Conservation (phyloP, 768 basidiomycete genomes). For the Pisolithus orientalis region DNA sequence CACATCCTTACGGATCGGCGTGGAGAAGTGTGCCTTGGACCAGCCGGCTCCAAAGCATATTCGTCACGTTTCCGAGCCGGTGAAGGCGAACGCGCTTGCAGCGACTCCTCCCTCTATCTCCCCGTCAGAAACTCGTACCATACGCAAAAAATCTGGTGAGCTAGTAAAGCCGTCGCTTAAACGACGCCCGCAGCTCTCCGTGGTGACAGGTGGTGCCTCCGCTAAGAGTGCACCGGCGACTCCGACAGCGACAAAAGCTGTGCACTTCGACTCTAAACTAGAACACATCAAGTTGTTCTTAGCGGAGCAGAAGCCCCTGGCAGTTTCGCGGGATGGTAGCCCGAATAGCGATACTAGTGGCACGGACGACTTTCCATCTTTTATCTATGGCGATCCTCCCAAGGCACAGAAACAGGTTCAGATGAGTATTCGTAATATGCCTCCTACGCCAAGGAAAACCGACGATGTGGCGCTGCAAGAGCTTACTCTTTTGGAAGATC, state of each 20-base stretch:
- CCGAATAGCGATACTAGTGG: slow-evolving; percentile 80
- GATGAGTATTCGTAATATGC: slow-evolving; percentile 69
- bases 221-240: slow-evolving; percentile 77
- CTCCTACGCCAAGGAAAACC: slow-evolving; percentile 31
- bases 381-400: slow-evolving; percentile 48
- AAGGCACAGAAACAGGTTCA: slow-evolving; percentile 33
- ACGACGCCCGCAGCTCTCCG: slow-evolving; percentile 47
- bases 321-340: slow-evolving; percentile 86
- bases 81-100: not conserved
- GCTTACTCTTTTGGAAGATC: slow-evolving; percentile 46
- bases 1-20: slow-evolving; percentile 6
- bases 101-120: not conserved
- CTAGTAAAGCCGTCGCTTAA: slow-evolving; percentile 90
- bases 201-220: slow-evolving; percentile 41
- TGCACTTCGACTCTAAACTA: slow-evolving; percentile 88
- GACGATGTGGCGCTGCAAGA: slow-evolving; percentile 51
- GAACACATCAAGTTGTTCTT: slow-evolving; percentile 95
- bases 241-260: slow-evolving; percentile 73
- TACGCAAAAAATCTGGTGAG: slow-evolving; percentile 93
- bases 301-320: slow-evolving; percentile 90
- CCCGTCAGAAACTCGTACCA: slow-evolving; percentile 30
- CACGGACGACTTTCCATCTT: slow-evolving; percentile 72
- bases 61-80: slow-evolving; percentile 21
- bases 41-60: slow-evolving; percentile 12
- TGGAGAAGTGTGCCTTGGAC: slow-evolving; percentile 21